Evolutionary conservation across 2,329 filamentous ascomycete genomes (phyloP).

Genomic region (Diaporthe batatas): DNA sequence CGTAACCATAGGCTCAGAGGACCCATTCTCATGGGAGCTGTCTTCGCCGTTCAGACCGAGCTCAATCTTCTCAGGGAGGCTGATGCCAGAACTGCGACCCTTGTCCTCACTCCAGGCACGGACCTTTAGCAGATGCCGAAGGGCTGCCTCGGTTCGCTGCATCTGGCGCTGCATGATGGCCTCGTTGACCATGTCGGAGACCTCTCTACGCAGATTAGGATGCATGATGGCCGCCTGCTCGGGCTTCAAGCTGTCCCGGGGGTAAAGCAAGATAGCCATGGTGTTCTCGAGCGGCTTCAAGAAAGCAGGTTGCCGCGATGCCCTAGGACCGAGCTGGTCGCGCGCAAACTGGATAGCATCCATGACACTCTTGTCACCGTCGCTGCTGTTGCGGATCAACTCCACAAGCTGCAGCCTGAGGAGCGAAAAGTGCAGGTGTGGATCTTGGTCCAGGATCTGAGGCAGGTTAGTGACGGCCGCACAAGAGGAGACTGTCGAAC

Average conservation of each 20-base stretch:
- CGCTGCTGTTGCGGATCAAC: conserved; percentile 83
- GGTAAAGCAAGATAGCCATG: conserved; percentile 92
- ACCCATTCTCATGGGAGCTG: conserved; percentile 55
- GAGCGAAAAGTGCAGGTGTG: conserved; percentile 88
- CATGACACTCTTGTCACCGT: conserved; percentile 74
- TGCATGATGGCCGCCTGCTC: conserved; percentile 83
- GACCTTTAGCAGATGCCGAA: conserved; percentile 84
- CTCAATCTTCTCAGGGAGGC: conserved; percentile 57
- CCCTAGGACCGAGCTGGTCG: conserved; percentile 86
- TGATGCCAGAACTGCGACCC: conserved; percentile 60
- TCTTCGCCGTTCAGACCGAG: conserved; percentile 55
- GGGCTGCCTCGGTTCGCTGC: conserved; percentile 81
- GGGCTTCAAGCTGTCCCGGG: conserved; percentile 81
- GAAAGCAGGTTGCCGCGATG: conserved; percentile 84
- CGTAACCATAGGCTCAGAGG: conserved; percentile 67
- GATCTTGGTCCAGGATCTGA: conserved; percentile 88
- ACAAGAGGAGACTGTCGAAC: conserved; percentile 50
- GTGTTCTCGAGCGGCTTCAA: conserved; percentile 90
- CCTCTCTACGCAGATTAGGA: conserved; percentile 81
- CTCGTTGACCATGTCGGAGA: conserved; percentile 91
- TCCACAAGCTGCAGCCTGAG: conserved; percentile 94
- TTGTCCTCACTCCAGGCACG: conserved; percentile 86
- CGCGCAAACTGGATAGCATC: conserved; percentile 90
- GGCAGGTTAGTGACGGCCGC: conserved; percentile 35
- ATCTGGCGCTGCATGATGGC: conserved; percentile 84